A percentile compares a stretch with the other conserved stretches of the same genome.
These are phyloP conservation scores for Lentithecium fluviatile DNA, from an alignment of 495 filamentous ascomycete genomes.

Conservation along the genomic window DNA sequence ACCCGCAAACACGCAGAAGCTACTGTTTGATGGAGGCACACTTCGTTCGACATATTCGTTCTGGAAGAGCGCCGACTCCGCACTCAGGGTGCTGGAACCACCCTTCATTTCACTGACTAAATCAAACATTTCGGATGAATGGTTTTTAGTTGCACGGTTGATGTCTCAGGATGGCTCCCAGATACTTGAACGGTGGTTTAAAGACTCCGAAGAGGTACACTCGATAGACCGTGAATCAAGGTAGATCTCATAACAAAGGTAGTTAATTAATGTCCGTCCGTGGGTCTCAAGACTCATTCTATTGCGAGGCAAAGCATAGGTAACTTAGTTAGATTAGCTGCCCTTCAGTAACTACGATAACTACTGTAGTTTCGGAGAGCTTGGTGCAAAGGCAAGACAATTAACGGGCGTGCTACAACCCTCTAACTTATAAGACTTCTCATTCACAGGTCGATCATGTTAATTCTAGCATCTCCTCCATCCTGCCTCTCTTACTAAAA, in stretches of 20 bases:
- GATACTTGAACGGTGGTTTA: constrained; percentile 17
- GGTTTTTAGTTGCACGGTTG: constrained; percentile 17
- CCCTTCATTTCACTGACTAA: constrained; percentile 21
- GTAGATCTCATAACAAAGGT: constrained; percentile 14
- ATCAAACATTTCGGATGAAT: constrained; percentile 14
- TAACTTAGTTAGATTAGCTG: no score
- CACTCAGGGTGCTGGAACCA: constrained; percentile 16
- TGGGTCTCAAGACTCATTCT: no score
- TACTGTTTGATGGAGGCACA: constrained; percentile 16
- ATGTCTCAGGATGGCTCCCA: constrained; percentile 10
- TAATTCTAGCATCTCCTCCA: no score
- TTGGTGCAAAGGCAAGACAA: no score
- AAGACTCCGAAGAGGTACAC: constrained; percentile 22
- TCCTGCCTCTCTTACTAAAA: no score
- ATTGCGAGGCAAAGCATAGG: no score
- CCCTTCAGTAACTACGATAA: no score
- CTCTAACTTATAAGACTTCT: no score
- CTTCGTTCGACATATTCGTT: constrained; percentile 21
- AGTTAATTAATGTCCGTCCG: no score
- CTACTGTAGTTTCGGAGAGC: no score
- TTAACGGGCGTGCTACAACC: no score
- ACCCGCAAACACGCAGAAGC: constrained; percentile 11
- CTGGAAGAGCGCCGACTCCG: constrained; percentile 15
- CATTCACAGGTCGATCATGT: no score
- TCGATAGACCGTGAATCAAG: constrained; percentile 2